Base-by-base conservation (phyloP, 2,329 filamentous ascomycete species). In the Aspergillus sergii region DNA sequence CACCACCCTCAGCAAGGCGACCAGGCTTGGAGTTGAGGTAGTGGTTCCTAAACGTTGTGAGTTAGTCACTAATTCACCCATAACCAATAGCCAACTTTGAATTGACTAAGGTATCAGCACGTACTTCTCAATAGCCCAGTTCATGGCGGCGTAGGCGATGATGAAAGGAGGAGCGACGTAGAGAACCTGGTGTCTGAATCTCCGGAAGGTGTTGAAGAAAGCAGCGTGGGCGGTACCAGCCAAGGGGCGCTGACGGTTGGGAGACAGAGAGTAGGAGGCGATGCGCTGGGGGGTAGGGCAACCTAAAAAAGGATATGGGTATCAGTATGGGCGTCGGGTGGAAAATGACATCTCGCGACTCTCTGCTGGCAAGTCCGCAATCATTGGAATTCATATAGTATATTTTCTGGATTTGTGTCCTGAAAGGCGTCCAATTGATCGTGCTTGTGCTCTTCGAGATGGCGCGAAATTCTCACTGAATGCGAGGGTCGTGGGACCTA, bases 151-250 rank as follows among this genome's bases (percentile, higher is more conserved):
- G 84, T 98, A 99, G 70, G 87, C 93, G 71, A 85, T 80, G 68
- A 95, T 73, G 72, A 97, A 82, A 45, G 94, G 91, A 64, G 95
- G 91, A 30, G 89, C 86, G 81, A 94, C 89, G 87, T 94, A 99
- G 72, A 98, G 88, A 71, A 96, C 88, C 85, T 98, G 95, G 72
- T 86, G 81, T 79, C 89, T 89, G 82, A 91, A 91, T 75, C 95
- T 89, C 80, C 95, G 90, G 87, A 91, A 96, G 73, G 88, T 90
- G 88, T 99, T 99, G 90, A 98, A 98, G 84, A 98, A 82, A 75
- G 94, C 94, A 71, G 90, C 91, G 80, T 94, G 83, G 69, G 86
- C 80, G 64, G 90, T 84, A 73, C 92, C 92, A 68, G 93, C 93
- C 71, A 96, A 86, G 68, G 93, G 91, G 75, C 91, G 89, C 84